A percentile compares a stretch with the other conserved stretches of the same genome.
These are phyloP conservation scores for Juglanconis sp. DNA, from an alignment of 2,329 filamentous ascomycete species.

Conservation along the genomic window DNA sequence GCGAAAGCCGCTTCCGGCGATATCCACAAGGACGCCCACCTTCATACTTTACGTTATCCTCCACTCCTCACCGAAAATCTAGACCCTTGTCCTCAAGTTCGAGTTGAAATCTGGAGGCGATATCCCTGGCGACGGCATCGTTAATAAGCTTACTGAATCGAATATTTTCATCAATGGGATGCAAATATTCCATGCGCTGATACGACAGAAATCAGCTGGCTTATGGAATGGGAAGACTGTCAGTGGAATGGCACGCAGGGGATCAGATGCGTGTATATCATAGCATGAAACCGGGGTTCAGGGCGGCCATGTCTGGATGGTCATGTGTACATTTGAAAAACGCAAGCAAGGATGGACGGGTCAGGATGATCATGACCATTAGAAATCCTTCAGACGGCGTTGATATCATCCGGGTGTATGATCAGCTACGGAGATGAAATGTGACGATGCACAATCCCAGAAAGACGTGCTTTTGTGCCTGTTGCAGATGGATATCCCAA, in stretches of 20 bases:
- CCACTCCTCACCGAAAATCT: neutral
- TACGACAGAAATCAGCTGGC: neutral
- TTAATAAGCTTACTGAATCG: neutral
- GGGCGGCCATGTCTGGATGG: conserved; percentile 7
- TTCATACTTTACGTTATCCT: neutral
- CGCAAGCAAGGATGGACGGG: conserved; percentile 4
- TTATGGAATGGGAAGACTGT: neutral
- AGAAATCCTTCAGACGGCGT: conserved; percentile 5
- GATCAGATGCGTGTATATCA: conserved; percentile 7
- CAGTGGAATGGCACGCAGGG: neutral
- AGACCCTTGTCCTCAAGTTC: neutral
- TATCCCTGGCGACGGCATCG: neutral
- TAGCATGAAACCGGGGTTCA: neutral
- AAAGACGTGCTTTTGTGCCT: neutral
- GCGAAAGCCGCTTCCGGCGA: neutral
- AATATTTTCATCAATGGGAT: neutral
- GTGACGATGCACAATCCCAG: neutral
- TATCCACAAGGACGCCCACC: neutral
- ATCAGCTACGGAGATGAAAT: neutral
- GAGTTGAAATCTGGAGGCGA: neutral
- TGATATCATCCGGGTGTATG: conserved; percentile 8
- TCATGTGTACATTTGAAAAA: conserved; percentile 13
- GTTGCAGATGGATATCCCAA: neutral
- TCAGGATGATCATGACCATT: conserved; percentile 11
- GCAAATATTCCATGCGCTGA: neutral